Evolutionary conservation across 495 filamentous ascomycete species (phyloP).

Genomic region (Lasiosphaeris hirsuta): DNA sequence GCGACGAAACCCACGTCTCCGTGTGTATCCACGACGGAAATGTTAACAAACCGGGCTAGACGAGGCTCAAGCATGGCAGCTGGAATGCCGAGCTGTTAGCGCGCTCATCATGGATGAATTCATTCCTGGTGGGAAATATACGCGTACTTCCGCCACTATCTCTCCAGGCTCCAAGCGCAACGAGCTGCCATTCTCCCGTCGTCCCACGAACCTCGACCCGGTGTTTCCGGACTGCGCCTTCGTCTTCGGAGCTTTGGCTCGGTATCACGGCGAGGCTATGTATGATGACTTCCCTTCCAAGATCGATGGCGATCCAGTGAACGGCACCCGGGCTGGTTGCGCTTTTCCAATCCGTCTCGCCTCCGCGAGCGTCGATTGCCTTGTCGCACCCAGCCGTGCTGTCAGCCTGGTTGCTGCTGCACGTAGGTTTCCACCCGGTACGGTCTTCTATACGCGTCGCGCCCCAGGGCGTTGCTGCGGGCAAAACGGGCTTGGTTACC

Average conservation of each 20-base stretch:
- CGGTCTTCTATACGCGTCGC: background rate
- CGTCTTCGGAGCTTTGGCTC: background rate
- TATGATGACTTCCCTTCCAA: background rate
- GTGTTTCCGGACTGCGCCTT: constrained; percentile 2
- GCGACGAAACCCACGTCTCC: constrained; percentile 2
- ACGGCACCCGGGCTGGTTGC: background rate
- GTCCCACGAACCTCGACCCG: background rate
- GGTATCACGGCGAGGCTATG: background rate
- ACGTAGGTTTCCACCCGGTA: background rate
- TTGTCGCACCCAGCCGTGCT: background rate
- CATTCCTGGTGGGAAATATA: no score
- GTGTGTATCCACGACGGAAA: constrained; percentile 3
- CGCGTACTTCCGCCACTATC: background rate
- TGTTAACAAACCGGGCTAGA: background rate
- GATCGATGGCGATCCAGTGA: constrained; percentile 5
- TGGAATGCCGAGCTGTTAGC: background rate
- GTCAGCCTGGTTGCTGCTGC: background rate
- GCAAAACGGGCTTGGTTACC: background rate
- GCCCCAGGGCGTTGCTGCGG: background rate
- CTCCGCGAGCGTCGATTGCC: background rate
- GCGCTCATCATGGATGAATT: no score
- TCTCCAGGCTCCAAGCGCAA: constrained; percentile 2
- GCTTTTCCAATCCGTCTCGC: background rate
- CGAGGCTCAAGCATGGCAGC: constrained; percentile 7
- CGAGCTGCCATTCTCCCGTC: background rate